Evolutionary conservation across 2,329 filamentous ascomycete genomes (phyloP).

Genomic region (Botrytis aclada): DNA sequence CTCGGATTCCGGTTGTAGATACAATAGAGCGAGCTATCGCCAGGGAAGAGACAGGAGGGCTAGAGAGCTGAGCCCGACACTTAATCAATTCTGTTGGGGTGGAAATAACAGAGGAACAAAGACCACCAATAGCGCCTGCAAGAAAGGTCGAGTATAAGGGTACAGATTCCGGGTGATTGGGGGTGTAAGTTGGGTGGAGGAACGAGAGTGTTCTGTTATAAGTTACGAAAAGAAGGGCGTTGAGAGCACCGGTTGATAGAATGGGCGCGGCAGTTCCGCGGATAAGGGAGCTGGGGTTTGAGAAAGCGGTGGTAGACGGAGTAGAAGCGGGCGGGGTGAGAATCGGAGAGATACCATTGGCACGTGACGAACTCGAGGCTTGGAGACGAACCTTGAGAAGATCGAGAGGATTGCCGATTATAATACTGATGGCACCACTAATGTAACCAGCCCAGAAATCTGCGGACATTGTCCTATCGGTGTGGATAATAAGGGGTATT

Average conservation of each 20-base stretch:
- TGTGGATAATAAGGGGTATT: not conserved
- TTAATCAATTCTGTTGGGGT: conserved; percentile 90
- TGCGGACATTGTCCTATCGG: conserved; percentile 41
- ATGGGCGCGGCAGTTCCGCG: conserved; percentile 79
- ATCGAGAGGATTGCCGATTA: conserved; percentile 85
- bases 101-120: conserved; percentile 82
- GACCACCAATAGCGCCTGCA: conserved; percentile 76
- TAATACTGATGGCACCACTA: conserved; percentile 79
- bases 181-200: conserved; percentile 46
- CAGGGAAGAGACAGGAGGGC: conserved; percentile 44
- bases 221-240: conserved; percentile 82
- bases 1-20: conserved; percentile 57
- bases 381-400: conserved; percentile 79
- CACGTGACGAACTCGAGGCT: conserved; percentile 45
- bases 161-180: conserved; percentile 29
- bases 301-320: conserved; percentile 38
- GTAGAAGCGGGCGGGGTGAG: conserved; percentile 23
- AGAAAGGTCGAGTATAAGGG: conserved; percentile 67
- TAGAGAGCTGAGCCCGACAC: conserved; percentile 74
- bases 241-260: conserved; percentile 84
- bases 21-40: conserved; percentile 61
- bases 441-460: conserved; percentile 95
- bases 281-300: conserved; percentile 43
- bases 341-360: not conserved
- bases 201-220: conserved; percentile 80